Conservation (phyloP, 2,329 filamentous ascomycete species). For the Anisogramma anomala region DNA sequence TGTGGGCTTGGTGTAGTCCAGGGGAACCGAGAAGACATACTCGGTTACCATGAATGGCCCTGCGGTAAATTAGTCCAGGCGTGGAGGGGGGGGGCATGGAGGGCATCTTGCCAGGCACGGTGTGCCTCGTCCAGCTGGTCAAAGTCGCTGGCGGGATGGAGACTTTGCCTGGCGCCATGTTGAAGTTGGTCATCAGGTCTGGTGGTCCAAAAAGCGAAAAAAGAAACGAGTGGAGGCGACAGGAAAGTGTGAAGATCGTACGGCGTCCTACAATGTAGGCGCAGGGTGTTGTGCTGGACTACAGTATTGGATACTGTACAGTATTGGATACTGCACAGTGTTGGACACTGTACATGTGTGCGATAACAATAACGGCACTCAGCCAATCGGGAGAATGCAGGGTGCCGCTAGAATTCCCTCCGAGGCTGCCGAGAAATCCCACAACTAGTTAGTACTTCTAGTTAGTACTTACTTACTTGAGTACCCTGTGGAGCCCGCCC, state of each 20-base stretch:
- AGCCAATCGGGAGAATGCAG: no score
- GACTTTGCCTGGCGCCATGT: conserved; percentile 2
- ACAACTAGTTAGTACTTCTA: no score
- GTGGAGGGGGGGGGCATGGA: not conserved
- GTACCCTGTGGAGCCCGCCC: no score
- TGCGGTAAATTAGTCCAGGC: conserved; percentile 22
- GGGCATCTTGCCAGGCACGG: conserved; percentile 9
- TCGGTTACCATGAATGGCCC: conserved; percentile 69
- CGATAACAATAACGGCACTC: no score
- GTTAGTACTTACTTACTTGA: no score
- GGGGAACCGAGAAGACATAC: conserved; percentile 75
- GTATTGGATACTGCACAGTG: no score
- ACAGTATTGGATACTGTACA: no score
- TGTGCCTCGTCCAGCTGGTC: conserved; percentile 5
- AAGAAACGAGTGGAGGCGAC: no score
- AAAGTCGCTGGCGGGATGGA: conserved; percentile 8
- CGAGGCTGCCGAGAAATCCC: no score
- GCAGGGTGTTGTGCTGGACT: not conserved
- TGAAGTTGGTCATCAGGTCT: not conserved
- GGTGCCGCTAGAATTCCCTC: no score
- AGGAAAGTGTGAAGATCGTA: not conserved
- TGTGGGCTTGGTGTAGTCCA: conserved; percentile 57
- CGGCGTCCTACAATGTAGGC: no score
- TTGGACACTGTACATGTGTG: no score
- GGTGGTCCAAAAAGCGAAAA: not conserved